These are phyloP conservation scores for Pleurotus citrinopileatus DNA, from an alignment of 768 basidiomycete species.

Conservation along the genomic window DNA sequence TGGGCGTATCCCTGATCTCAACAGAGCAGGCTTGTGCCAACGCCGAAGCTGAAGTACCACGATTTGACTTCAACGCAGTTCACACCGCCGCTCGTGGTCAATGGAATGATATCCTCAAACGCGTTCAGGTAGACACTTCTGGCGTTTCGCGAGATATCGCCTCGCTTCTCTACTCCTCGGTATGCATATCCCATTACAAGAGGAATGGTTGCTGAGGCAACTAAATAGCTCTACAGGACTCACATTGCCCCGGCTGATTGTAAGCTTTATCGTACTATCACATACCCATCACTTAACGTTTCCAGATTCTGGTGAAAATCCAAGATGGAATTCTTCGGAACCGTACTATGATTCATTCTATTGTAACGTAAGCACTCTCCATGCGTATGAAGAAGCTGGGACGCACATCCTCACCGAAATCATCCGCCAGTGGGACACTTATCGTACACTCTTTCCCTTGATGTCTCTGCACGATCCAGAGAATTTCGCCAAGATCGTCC, in stretches of 20 bases:
- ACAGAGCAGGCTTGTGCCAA: slow-evolving; percentile 59
- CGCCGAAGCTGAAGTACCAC: slow-evolving; percentile 57
- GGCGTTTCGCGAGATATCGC: slow-evolving; percentile 46
- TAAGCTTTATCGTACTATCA: slow-evolving; percentile 19
- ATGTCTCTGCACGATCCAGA: slow-evolving; percentile 63
- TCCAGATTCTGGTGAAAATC: slow-evolving; percentile 61
- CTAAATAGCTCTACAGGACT: slow-evolving; percentile 48
- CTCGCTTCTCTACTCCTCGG: slow-evolving; percentile 57
- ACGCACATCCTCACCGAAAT: too few relatives aligned
- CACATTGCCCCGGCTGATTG: slow-evolving; percentile 67
- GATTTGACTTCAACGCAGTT: slow-evolving; percentile 52
- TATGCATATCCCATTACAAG: not conserved
- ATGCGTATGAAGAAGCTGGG: too few relatives aligned
- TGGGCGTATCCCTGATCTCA: slow-evolving; percentile 66
- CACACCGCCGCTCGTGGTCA: slow-evolving; percentile 37
- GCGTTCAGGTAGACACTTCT: slow-evolving; percentile 49
- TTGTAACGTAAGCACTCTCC: slow-evolving; percentile 47
- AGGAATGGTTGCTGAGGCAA: not conserved
- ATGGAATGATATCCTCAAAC: slow-evolving; percentile 58
- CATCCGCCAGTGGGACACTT: slow-evolving; percentile 58
- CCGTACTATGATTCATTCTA: slow-evolving; percentile 70
- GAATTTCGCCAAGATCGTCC: slow-evolving; percentile 55
- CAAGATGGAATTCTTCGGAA: slow-evolving; percentile 59
- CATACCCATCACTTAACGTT: not conserved
- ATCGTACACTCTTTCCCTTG: slow-evolving; percentile 56